Conservation (phyloP, 371 early-diverging fungal genomes). For the Mortierella sp. region DNA sequence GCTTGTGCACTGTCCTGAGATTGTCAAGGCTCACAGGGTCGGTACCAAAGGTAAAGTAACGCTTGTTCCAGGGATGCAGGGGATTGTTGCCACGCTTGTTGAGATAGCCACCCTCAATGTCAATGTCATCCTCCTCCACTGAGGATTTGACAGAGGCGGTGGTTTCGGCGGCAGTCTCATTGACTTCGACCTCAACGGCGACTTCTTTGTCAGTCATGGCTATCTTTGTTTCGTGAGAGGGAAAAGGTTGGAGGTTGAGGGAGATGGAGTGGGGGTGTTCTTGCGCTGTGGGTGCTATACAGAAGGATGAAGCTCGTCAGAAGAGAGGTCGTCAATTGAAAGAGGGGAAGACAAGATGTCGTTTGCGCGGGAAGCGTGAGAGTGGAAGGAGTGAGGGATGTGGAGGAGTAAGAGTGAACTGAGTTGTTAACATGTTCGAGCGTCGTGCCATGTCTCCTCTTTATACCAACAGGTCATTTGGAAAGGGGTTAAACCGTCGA, state of each 20-base stretch:
- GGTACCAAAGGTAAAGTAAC: constrained; percentile 54
- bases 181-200: constrained; percentile 12
- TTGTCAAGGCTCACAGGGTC: constrained; percentile 46
- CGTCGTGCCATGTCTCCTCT: neutral
- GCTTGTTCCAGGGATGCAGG: constrained; percentile 58
- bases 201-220: constrained; percentile 37
- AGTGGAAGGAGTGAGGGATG: constrained; percentile 2
- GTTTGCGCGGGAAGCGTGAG: neutral
- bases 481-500: constrained; percentile 21
- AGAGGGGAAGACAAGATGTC: neutral
- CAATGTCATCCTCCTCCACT: constrained; percentile 41
- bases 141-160: constrained; percentile 20
- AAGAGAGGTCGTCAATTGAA: constrained; percentile 3
- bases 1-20: constrained; percentile 56
- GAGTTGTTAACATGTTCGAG: neutral
- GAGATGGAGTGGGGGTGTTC: neutral
- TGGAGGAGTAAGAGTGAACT: constrained; percentile 4
- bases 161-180: constrained; percentile 22
- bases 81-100: constrained; percentile 57
- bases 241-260: neutral
- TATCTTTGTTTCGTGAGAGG: neutral
- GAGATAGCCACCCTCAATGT: constrained; percentile 53
- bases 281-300: too few species aligned
- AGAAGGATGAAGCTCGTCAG: neutral
- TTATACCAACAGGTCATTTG: constrained; percentile 16